Conservation (phyloP, 257 asterid genomes). For the Nicotiana otophora region DNA sequence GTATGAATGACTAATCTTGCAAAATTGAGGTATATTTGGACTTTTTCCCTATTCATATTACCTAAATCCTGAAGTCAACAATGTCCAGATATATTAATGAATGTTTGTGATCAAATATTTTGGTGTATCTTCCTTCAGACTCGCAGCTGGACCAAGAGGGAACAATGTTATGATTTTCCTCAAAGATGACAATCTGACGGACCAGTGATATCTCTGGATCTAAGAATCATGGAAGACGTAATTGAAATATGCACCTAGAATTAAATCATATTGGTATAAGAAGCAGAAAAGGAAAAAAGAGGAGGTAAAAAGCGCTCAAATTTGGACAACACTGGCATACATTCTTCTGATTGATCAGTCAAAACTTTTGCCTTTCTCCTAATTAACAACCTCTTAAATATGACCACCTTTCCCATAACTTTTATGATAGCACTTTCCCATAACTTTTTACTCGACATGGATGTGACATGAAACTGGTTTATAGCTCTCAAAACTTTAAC, state of each 20-base stretch:
- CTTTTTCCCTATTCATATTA: background rate
- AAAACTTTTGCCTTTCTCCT: background rate
- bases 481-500: background rate
- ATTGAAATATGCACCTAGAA: no score
- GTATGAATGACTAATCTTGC: no score
- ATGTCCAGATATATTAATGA: background rate
- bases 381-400: background rate
- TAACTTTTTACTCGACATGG: background rate
- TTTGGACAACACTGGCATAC: background rate
- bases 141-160: background rate
- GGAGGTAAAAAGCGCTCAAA: background rate
- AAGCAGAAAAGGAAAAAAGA: no score
- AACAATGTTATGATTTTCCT: background rate
- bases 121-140: constrained; percentile 1
- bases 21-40: no score
- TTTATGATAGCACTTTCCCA: background rate
- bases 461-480: background rate
- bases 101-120: background rate
- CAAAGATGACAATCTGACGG: background rate
- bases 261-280: no score
- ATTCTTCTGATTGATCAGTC: background rate
- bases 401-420: background rate
- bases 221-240: no score
- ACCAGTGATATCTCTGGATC: no score
- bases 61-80: background rate